Base-by-base conservation (phyloP, 345 rosid genomes). In the Eucalyptus viminalis region DNA sequence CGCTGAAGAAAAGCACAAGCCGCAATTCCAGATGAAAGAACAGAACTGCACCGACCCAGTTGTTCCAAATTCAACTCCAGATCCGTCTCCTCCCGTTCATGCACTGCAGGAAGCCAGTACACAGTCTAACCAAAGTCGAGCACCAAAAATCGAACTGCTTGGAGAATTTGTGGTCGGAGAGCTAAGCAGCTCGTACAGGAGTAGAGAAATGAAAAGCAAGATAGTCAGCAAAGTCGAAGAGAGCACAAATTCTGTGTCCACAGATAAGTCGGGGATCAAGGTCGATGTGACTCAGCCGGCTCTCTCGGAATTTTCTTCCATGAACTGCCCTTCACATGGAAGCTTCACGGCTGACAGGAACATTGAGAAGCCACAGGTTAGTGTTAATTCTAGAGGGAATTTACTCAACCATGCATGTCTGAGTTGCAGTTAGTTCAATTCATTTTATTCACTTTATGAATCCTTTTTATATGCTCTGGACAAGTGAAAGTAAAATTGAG, bases 121-220 rank as follows among this genome's bases (percentile, higher is more conserved):
- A 76, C 27, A 76, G 87, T 86, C 76, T 34, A 27, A 80, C 86
- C 90, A 89, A 89, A 92, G 86, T 50, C 87, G 40, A 37, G 93
- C 90, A n/a, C 95, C 94, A 22, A 86, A 90, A 15, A 87, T 92
- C 56, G 93, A 92, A 93, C 89, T 95, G 90, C 94, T 95, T 13
- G 91, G 94, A 45, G 96, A 95, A 85, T 91, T 95, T 88, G 93
- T 14, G 29, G 91, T 94, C 21, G 91, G 67, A 76, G 93, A 88
- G 86, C 90, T 93, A 45, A 88, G 93, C 86, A 92, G 89, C 90
- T 65, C 91, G 85, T 45, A 86, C 37, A 88, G 89, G 89, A 92
- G 88, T 40, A 87, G 87, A 86, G 60, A 44, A 58, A 37, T 87
- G 80, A 87, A 81, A 44, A 76, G 88, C 87, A 76, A 85, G 43